A percentile compares a stretch with the other conserved stretches of the same genome.
phyloP scores from a whole-genome alignment of 148 eudicot genomes.

The Chenopodium quinoa region DNA sequence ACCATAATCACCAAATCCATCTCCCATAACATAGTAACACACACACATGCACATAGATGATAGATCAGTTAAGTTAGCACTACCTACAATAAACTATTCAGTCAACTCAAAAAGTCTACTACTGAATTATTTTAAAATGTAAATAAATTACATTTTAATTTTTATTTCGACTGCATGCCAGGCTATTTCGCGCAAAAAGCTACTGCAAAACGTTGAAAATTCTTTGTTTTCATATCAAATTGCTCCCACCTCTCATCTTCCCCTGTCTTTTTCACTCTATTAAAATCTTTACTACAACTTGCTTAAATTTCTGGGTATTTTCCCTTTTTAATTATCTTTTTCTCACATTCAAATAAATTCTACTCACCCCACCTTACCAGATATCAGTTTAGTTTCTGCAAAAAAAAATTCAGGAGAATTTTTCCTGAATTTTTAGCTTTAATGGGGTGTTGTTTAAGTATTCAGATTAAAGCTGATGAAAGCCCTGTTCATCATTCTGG shows the following conservation, averaged over 20 bases:
- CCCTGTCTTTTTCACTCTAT: too few species aligned
- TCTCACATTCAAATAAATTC: not conserved
- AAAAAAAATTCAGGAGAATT: not conserved
- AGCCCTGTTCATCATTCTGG: slow-evolving; percentile 29
- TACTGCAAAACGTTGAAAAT: slow-evolving; percentile 4
- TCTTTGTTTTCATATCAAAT: not conserved
- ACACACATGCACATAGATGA: not conserved
- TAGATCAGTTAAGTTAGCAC: not conserved
- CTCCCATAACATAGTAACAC: not conserved
- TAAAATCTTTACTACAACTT: not conserved
- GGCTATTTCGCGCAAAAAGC: not conserved
- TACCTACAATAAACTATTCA: not conserved
- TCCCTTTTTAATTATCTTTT: not conserved
- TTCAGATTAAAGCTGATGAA: slow-evolving; percentile 53
- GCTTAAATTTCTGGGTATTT: not conserved
- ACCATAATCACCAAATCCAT: not conserved
- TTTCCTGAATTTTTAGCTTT: not conserved
- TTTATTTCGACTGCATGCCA: not conserved
- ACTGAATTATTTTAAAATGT: not conserved
- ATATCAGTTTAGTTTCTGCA: not conserved
- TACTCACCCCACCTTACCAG: not conserved
- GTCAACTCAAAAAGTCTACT: slow-evolving; percentile 1
- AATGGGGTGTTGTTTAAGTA: slow-evolving; percentile 79
- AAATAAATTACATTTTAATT: too few species aligned
- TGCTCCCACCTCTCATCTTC: not conserved